Evolutionary conservation across 2,329 filamentous ascomycete genomes (phyloP), one percentile per base, ranked within the genome.

Genomic region (Pyrenochaeta sp.): DNA sequence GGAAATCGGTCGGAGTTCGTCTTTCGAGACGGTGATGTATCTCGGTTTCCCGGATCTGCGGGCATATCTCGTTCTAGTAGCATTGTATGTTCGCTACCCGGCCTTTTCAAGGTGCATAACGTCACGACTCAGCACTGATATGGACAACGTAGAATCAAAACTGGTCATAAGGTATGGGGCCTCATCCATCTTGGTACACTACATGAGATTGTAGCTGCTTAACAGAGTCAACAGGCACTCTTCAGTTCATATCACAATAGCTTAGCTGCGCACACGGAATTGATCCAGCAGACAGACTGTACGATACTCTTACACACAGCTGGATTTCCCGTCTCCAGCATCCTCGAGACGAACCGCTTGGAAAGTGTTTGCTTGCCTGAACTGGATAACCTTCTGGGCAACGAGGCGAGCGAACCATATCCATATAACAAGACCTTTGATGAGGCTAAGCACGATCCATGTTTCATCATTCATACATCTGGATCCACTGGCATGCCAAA

Each of bases 401-500:
- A 64, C 19, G 50, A 54, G 1, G 22, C 46, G 22, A 65, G 50
- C 54, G 59, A 68, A 2, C 53, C 34, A 2, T 72, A 66, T 47
- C 65, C 67, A 8, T 74, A 69, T 32, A 61, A 15, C 2, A 68
- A 65, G 40, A 58, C 64, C 2, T 78, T 69, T 30, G 71, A 75
- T 6, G 71, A 77, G 49, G 72, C 72, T 19, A 64, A 65, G 27
- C 42, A 66, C 44, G 72, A 80, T 37, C 72, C 68, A 0, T 64
- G 74, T 32, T 62, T 74, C 9, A 65, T 78, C 6, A 36, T 78
- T n/a, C 76, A 79, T 59, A 77, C 77, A 0, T 76, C 75, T 22
- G 76, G 75, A 0, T 73, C 77, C 0, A 79, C 74, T 0, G 77
- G 78, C 1, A 54, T 75, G 15, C 78, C 77, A 1, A 79, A 78